Evolutionary conservation across 2,329 filamentous ascomycete species (phyloP), one percentile per base, ranked within the genome.

Genomic region (Fusarium devonianum): DNA sequence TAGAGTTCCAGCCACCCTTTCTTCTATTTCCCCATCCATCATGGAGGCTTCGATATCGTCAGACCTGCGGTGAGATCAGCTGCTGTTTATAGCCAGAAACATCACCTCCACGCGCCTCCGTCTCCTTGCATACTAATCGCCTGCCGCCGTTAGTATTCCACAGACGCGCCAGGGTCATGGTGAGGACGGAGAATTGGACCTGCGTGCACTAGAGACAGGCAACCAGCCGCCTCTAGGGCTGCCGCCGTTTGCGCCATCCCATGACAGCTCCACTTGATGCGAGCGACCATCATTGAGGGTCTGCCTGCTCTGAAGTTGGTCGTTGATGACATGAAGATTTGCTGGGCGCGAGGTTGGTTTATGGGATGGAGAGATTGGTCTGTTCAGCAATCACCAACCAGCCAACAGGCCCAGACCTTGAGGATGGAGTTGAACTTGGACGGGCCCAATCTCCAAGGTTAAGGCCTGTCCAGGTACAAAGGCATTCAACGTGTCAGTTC

Each of bases 261-360:
- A 42, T 63, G 60, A 64, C 59, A 63, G 57, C 57, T 64, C 62
- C 62, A 64, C 62, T 61, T 63, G 59, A 59, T 35, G 39, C 39
- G 34, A 19, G 41, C 35, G 56, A 63, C 62, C 53, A 56, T 28
- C 48, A 46, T 54, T 13, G 48, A 54, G 56, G 61, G 54, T 53
- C 44, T 50, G 49, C 49, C 52, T 34, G 49, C 49, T 49, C 50
- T 28, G 41, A 32, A 41, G 48, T 43, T 56, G 18, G 33, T 43
- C 41, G 11, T 48, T 38, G 29, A 35, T 49, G 35, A 28, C 25
- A 42, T 22, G 21, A 25, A 11, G 26, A 38, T 53, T 48, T 42
- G 38, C 41, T 49, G 39, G 44, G n/a, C n/a, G n/a, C n/a, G n/a
- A n/a, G n/a, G n/a, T n/a, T n/a, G n/a, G n/a, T n/a, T n/a, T n/a